Evolutionary conservation across 2,329 filamentous ascomycete genomes (phyloP), one percentile per base, ranked within the genome.

Genomic region (Chrysoporthe puriensis): DNA sequence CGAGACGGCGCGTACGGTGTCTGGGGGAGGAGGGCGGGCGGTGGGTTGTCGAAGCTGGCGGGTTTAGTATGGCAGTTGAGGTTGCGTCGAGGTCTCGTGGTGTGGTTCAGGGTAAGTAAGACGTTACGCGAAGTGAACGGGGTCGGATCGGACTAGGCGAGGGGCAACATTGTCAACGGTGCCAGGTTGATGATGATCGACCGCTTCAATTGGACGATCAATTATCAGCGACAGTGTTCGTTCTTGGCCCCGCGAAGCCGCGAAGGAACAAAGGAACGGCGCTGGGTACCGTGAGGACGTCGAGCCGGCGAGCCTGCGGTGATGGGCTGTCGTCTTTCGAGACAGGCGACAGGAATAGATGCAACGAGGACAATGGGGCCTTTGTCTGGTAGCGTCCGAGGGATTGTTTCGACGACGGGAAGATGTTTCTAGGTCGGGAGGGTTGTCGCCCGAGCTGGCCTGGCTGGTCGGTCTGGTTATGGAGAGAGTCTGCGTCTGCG

Each of bases 121-220:
- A 18, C 42, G 34, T 66, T 32, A 50, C 8, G 46, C 26, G 21
- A 56, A 34, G 36, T 36, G 62, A 42, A 58, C 32, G 32, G 59
- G 57, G 26, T 34, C 4, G 43, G 36, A 18, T 34, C 40, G 63
- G 42, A 54, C 62, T 66, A 67, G 34, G 61, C 50, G 64, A 57
- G 36, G 34, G 61, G 57, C 61, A 67, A 60, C 67, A 67, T 64
- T 50, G 56, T 62, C 61, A 48, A 32, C 50, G 40, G 56, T 52
- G 42, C 62, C 40, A 21, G 21, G n/a, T 46, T 42, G 46, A 57
- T 57, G 48, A 54, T 34, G 60, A 59, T 66, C 63, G 54, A 16
- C 36, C 54, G 36, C 36, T 44, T n/a, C 32, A 61, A 63, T 52
- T 61, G 26, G 48, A 42, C 21, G 43, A 42, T 26, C 34, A n/a